Evolutionary conservation across 129 eudicot species (phyloP).

Genomic region (Mikania micrantha): DNA sequence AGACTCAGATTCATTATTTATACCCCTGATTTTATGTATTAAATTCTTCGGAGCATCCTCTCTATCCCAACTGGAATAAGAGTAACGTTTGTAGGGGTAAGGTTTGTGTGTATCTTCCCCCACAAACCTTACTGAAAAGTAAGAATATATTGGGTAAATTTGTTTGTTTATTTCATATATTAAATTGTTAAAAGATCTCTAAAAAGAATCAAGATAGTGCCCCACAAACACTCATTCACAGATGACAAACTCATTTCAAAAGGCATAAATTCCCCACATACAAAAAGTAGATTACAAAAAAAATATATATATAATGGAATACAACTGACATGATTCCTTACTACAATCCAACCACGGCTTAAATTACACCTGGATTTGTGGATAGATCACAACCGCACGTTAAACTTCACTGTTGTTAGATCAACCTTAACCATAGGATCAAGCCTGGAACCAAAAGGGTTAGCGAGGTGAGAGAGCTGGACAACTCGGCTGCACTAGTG

Average conservation of each 20-base stretch:
- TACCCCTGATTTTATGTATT: too few relatives aligned
- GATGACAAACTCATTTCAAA: conserved; percentile 36
- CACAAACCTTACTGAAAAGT: too few relatives aligned
- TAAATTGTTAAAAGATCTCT: not conserved
- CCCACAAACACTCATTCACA: conserved; percentile 31
- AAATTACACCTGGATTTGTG: conserved; percentile 13
- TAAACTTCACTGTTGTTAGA: conserved; percentile 4
- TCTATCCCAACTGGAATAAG: too few relatives aligned
- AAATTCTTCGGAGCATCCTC: too few relatives aligned
- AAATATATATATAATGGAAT: conserved; percentile 33
- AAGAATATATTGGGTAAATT: too few relatives aligned
- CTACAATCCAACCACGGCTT: conserved; percentile 21
- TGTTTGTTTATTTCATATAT: too few relatives aligned
- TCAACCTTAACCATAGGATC: conserved; percentile 33
- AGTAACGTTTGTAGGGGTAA: too few relatives aligned
- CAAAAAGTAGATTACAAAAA: conserved; percentile 19
- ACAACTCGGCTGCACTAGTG: conserved; percentile 26
- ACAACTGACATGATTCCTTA: conserved; percentile 29
- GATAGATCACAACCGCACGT: conserved; percentile 31
- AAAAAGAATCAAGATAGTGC: conserved; percentile 26
- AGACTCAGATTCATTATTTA: too few relatives aligned
- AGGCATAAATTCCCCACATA: conserved; percentile 58
- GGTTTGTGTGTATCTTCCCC: too few relatives aligned
- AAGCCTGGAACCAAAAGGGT: conserved; percentile 40
- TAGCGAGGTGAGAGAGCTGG: conserved; percentile 13